A percentile compares a stretch with the other conserved stretches of the same genome.
Evolutionary conservation across 2,329 filamentous ascomycete genomes (phyloP).

Genomic region (Aspergillus sp.): DNA sequence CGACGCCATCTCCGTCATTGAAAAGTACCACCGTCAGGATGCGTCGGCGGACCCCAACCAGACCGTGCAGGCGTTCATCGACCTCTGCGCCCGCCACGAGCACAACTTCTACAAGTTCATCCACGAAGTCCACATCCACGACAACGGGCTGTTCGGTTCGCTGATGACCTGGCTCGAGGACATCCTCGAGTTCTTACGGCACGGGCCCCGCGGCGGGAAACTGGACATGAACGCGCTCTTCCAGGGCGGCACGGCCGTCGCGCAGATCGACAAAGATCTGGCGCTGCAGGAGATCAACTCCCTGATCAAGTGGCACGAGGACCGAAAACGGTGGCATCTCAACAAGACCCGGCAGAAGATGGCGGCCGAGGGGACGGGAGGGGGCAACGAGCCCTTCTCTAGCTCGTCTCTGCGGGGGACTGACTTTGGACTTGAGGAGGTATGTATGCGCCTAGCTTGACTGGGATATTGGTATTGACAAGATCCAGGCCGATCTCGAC

Average conservation of each 20-base stretch:
- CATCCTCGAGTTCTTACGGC: constrained; percentile 83
- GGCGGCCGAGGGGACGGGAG: constrained; percentile 66
- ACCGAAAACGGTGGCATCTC: constrained; percentile 93
- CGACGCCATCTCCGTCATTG: constrained; percentile 76
- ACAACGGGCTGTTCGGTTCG: constrained; percentile 91
- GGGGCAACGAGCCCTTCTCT: constrained; percentile 40
- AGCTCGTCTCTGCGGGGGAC: constrained; percentile 59
- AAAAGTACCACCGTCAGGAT: constrained; percentile 61
- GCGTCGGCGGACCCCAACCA: constrained; percentile 93
- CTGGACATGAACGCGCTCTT: constrained; percentile 93
- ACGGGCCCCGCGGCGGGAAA: constrained; percentile 73
- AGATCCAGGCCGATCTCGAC: constrained; percentile 57
- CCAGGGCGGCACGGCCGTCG: constrained; percentile 62
- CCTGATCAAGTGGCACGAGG: constrained; percentile 88
- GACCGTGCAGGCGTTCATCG: constrained; percentile 96
- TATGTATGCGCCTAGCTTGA: constrained; percentile 29
- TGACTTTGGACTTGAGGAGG: constrained; percentile 83
- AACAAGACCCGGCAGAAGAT: constrained; percentile 98
- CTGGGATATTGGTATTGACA: neutral
- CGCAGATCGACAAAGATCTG: constrained; percentile 59
- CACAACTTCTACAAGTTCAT: constrained; percentile 98
- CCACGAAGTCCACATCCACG: constrained; percentile 92
- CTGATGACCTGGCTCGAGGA: constrained; percentile 96
- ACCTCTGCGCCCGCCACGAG: constrained; percentile 88
- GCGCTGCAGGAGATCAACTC: constrained; percentile 73